Conservation (phyloP, 805 yeast genomes). For the Barnettozyma populi region DNA sequence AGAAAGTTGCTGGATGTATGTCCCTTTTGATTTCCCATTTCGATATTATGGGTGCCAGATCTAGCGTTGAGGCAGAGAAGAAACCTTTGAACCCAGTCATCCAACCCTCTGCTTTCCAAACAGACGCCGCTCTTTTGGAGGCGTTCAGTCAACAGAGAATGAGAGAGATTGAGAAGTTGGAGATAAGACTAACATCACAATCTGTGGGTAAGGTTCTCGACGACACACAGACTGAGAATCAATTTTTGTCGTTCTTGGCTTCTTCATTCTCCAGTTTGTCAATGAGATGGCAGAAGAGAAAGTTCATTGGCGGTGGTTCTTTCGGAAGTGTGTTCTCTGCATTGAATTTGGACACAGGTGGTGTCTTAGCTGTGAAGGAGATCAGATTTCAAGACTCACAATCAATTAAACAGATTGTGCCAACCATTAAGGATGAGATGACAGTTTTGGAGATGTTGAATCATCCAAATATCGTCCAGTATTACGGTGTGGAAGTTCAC, state of each 20-base stretch:
- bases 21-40: constrained; percentile 89
- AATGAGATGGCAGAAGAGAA: constrained; percentile 96
- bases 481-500: constrained; percentile 95
- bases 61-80: constrained; percentile 49
- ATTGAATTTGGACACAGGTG: constrained; percentile 89
- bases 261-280: constrained; percentile 86
- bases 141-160: constrained; percentile 65
- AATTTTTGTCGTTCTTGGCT: constrained; percentile 78
- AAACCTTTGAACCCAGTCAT: constrained; percentile 39
- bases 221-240: constrained; percentile 80
- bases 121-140: constrained; percentile 46
- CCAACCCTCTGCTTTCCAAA: constrained; percentile 41
- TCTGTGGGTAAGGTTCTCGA: constrained; percentile 85
- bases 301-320: constrained; percentile 90
- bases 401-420: constrained; percentile 76
- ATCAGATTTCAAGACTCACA: constrained; percentile 86
- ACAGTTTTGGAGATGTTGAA: constrained; percentile 89
- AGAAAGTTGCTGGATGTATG: constrained; percentile 92
- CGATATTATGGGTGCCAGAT: constrained; percentile 97
- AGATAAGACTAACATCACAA: constrained; percentile 34
- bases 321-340: constrained; percentile 95
- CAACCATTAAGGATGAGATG: constrained; percentile 93
- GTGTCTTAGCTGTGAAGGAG: constrained; percentile 95
- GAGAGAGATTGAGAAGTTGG: constrained; percentile 60
- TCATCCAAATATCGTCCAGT: constrained; percentile 95